Percentiles rank a stretch among this genome's conserved stretches.
These are phyloP conservation scores for Dactylonectria estremocensis DNA, from an alignment of 2,329 filamentous ascomycete genomes.

Conservation along the genomic window DNA sequence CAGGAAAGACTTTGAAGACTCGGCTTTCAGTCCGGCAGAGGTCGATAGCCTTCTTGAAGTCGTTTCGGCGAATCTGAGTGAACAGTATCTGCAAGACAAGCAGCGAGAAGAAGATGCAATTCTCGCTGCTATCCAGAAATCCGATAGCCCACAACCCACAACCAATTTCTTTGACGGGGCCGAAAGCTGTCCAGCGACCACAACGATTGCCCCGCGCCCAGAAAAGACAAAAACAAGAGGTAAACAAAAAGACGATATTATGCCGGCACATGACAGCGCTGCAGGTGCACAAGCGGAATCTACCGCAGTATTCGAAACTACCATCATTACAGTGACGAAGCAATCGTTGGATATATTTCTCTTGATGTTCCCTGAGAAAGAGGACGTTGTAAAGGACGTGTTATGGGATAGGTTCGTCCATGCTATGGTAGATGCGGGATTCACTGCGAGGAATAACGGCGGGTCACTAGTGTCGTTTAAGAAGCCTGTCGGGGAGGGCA, in stretches of 20 bases:
- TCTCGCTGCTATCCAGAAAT: not conserved
- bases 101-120: not conserved
- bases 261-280: too few species aligned
- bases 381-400: conserved; percentile 7
- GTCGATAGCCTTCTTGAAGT: not conserved
- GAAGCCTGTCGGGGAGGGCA: not conserved
- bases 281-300: not conserved
- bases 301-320: not conserved
- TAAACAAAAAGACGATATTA: not conserved
- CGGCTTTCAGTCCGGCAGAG: not conserved
- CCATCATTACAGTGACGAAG: not conserved
- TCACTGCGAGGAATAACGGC: conserved; percentile 13
- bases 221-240: conserved; percentile 1
- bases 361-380: conserved; percentile 21
- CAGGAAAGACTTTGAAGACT: not conserved
- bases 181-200: not conserved
- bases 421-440: conserved; percentile 29
- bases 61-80: not conserved
- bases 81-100: conserved; percentile 4
- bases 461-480: conserved; percentile 23
- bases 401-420: conserved; percentile 23
- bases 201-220: not conserved
- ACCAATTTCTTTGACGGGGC: not conserved
- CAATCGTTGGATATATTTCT: conserved; percentile 16
- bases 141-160: not conserved